These are phyloP conservation scores for Cercophora scortea DNA, from an alignment of 495 filamentous ascomycete genomes.

Conservation along the genomic window DNA sequence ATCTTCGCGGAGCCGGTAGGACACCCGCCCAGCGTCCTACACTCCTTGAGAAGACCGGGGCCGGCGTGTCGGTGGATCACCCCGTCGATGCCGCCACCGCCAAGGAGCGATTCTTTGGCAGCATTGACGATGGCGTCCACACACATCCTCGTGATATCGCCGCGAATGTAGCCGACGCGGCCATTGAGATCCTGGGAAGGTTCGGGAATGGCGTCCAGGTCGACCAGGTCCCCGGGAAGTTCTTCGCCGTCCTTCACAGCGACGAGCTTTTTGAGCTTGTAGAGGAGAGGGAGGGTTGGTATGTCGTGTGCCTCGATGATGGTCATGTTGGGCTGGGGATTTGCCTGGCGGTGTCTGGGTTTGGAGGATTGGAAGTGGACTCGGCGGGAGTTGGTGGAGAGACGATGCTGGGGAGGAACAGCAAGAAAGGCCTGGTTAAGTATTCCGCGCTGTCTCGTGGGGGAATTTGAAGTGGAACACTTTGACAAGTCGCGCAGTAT, in stretches of 20 bases:
- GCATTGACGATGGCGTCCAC: constrained; percentile 91
- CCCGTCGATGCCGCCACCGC: constrained; percentile 82
- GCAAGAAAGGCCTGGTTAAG: too few relatives aligned
- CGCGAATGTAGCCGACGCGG: constrained; percentile 59
- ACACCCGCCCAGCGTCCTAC: constrained; percentile 60
- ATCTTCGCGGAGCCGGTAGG: constrained; percentile 76
- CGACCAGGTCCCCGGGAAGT: constrained; percentile 7
- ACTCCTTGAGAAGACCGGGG: constrained; percentile 56
- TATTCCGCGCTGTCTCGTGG: too few relatives aligned
- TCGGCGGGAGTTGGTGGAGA: too few relatives aligned
- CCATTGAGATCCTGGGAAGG: constrained; percentile 58
- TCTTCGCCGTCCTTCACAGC: constrained; percentile 11
- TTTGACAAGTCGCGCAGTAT: too few relatives aligned
- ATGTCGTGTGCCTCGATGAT: constrained; percentile 39
- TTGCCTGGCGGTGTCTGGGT: neutral
- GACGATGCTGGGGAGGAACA: too few relatives aligned
- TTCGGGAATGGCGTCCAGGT: constrained; percentile 12
- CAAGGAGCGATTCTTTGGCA: constrained; percentile 69
- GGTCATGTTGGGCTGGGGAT: constrained; percentile 15
- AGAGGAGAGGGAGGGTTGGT: constrained; percentile 58
- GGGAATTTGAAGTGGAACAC: too few relatives aligned
- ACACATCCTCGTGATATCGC: constrained; percentile 75
- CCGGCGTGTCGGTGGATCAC: constrained; percentile 86
- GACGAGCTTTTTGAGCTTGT: constrained; percentile 38
- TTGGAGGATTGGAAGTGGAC: neutral